Evolutionary conservation across 768 basidiomycete genomes (phyloP).

Genomic region (Boletus pseudo-olivaceus): DNA sequence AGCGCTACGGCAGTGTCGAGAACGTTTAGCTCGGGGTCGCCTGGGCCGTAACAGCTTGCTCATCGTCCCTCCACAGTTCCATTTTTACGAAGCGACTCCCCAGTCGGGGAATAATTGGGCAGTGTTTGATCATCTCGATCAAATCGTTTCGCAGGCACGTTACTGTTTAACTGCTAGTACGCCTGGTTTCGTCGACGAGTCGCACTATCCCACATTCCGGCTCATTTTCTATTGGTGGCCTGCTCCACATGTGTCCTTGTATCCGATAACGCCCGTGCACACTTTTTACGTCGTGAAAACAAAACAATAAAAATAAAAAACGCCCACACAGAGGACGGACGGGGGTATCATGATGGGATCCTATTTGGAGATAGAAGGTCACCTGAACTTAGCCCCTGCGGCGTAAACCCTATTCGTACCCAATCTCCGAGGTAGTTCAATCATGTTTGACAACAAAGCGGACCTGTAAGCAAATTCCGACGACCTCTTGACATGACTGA

Average conservation of each 20-base stretch:
- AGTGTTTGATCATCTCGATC: conserved; percentile 8
- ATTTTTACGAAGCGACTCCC: conserved; percentile 17
- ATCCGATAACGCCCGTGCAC: conserved; percentile 1
- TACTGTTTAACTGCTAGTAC: not conserved
- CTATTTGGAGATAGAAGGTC: conserved; percentile 25
- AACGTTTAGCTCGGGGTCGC: conserved; percentile 3
- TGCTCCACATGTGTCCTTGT: not conserved
- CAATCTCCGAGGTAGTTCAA: conserved; percentile 25
- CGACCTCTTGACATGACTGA: conserved; percentile 11
- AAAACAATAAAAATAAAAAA: not conserved
- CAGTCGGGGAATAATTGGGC: not conserved
- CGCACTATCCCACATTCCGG: not conserved
- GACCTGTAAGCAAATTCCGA: conserved; percentile 22
- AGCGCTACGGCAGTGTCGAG: conserved; percentile 23
- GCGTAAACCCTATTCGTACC: conserved; percentile 21
- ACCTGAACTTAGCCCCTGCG: conserved; percentile 14
- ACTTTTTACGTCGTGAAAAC: conserved; percentile 24
- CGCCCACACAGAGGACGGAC: conserved; percentile 1
- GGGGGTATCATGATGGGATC: conserved; percentile 10
- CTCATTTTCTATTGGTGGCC: conserved; percentile 6
- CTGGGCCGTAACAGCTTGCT: not conserved
- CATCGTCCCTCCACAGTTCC: conserved; percentile 6
- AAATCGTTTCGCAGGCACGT: conserved; percentile 1
- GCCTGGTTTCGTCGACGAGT: not conserved
- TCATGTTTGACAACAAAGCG: conserved; percentile 18